Percentiles rank a stretch among this genome's conserved stretches.
These are phyloP conservation scores for Clonostachys sp. DNA, from an alignment of 2,329 filamentous ascomycete genomes.

Conservation along the genomic window DNA sequence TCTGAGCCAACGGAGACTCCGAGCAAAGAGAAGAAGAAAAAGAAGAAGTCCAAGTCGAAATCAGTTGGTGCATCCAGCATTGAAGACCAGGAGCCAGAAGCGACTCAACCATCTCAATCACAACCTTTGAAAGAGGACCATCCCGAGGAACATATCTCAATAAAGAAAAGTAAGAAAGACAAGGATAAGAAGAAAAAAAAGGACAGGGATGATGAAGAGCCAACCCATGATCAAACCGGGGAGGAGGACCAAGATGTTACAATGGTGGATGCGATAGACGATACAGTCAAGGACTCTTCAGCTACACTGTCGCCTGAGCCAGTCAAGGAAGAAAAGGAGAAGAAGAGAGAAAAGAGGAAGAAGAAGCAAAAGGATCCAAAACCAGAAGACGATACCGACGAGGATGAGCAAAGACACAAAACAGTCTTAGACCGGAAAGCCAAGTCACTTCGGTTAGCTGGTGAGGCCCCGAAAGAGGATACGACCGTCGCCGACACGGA, in stretches of 20 bases:
- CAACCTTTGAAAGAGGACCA: not conserved
- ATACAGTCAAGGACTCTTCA: not conserved
- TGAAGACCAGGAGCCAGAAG: too few species aligned
- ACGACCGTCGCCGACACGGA: constrained; percentile 23
- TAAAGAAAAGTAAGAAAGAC: constrained; percentile 5
- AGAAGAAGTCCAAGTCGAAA: constrained; percentile 3
- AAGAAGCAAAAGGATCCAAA: constrained; percentile 20
- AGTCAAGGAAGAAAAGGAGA: constrained; percentile 6
- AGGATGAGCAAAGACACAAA: constrained; percentile 35
- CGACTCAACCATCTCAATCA: too few species aligned
- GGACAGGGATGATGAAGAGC: constrained; percentile 6
- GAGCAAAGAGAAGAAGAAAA: constrained; percentile 10
- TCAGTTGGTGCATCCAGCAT: constrained; percentile 6
- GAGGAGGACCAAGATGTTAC: constrained; percentile 6
- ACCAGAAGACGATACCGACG: constrained; percentile 14
- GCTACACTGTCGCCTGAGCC: not conserved
- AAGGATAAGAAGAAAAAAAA: constrained; percentile 5
- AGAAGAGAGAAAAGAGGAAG: constrained; percentile 10
- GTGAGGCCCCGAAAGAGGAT: constrained; percentile 19
- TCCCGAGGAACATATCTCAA: not conserved
- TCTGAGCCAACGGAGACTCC: constrained; percentile 4
- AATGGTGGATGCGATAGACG: constrained; percentile 5
- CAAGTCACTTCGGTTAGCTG: constrained; percentile 47
- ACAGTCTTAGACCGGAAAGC: constrained; percentile 49
- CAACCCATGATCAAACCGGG: not conserved